A percentile compares a stretch with the other conserved stretches of the same genome.
Conservation (phyloP, 179 eudicot genomes). For the Beta macrorhiza region DNA sequence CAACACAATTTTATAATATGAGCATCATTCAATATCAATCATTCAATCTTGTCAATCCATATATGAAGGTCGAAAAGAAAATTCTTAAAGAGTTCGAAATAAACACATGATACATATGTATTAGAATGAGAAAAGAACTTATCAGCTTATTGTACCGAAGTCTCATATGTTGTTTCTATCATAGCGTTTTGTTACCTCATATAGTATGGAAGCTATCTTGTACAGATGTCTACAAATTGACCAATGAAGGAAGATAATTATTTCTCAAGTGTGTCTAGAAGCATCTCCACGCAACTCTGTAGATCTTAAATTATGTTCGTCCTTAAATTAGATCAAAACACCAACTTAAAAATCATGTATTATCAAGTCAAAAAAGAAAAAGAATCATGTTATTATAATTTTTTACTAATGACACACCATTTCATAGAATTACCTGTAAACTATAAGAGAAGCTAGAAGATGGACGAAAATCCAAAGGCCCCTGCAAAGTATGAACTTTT, state of each 20-base stretch:
- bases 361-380: too few relatives aligned
- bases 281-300: constrained; percentile 43
- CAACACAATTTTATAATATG: too few relatives aligned
- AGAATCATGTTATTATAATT: neutral
- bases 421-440: constrained; percentile 54
- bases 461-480: constrained; percentile 75
- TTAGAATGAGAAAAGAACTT: neutral
- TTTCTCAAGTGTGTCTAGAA: constrained; percentile 32
- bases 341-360: neutral
- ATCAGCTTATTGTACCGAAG: neutral
- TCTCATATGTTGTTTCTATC: neutral
- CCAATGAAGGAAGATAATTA: neutral
- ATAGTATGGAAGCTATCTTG: constrained; percentile 12
- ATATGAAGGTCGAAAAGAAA: neutral
- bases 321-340: constrained; percentile 39
- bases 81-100: too few relatives aligned
- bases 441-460: constrained; percentile 56
- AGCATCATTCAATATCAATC: neutral
- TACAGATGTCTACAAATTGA: constrained; percentile 20
- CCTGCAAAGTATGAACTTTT: constrained; percentile 42
- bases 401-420: neutral
- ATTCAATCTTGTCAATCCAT: too few relatives aligned
- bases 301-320: constrained; percentile 52
- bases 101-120: too few relatives aligned
- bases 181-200: constrained; percentile 14